Evolutionary conservation across 805 yeast species (phyloP).

Genomic region (Myxozyma sirexii): DNA sequence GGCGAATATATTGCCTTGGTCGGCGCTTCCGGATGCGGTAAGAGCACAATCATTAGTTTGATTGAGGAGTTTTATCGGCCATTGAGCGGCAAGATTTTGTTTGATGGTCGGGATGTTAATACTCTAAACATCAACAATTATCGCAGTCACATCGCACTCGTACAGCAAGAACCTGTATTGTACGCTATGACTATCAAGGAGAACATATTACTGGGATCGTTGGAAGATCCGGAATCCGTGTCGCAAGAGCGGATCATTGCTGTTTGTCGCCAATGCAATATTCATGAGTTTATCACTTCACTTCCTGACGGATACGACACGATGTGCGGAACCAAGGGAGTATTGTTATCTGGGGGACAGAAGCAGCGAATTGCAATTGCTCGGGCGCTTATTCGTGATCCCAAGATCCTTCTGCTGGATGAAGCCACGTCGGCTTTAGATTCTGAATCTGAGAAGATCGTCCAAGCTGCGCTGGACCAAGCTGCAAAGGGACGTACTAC

Average conservation of each 20-base stretch:
- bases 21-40: conserved; percentile 75
- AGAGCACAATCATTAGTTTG: conserved; percentile 51
- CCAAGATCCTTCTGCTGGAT: conserved; percentile 58
- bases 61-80: conserved; percentile 63
- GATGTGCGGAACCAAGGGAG: conserved; percentile 53
- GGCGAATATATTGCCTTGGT: conserved; percentile 87
- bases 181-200: conserved; percentile 81
- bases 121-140: conserved; percentile 59
- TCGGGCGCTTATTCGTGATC: conserved; percentile 60
- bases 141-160: conserved; percentile 60
- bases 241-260: conserved; percentile 45
- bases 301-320: conserved; percentile 60
- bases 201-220: conserved; percentile 55
- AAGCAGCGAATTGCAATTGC: conserved; percentile 68
- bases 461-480: conserved; percentile 60
- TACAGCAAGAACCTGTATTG: conserved; percentile 59
- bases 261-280: conserved; percentile 57
- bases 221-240: conserved; percentile 39
- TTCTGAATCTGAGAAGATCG: conserved; percentile 64
- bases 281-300: conserved; percentile 51
- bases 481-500: conserved; percentile 69
- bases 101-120: conserved; percentile 82
- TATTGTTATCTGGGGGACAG: conserved; percentile 63
- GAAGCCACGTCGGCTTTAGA: conserved; percentile 60
- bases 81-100: conserved; percentile 50